Percentiles rank a stretch among this genome's conserved stretches.
Conservation (phyloP, 345 rosid species). For the Orychophragmus violaceus region DNA sequence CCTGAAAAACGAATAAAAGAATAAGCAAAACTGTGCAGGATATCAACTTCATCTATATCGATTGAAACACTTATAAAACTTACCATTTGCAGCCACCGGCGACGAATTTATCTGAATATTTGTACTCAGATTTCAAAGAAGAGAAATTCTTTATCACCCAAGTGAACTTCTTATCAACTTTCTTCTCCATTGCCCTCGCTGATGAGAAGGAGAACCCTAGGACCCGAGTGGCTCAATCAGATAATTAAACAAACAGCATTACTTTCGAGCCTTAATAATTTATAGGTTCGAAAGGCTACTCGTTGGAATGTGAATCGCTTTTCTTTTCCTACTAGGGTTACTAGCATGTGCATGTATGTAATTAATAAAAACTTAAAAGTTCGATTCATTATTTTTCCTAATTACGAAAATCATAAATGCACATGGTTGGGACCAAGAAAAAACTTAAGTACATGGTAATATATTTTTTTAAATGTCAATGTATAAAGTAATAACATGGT, state of each 20-base stretch:
- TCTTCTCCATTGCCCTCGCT: not conserved
- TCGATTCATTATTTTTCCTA: too few species aligned
- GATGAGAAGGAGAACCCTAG: not conserved
- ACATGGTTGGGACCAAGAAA: too few species aligned
- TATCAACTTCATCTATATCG: not conserved
- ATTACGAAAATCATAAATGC: too few species aligned
- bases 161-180: not conserved
- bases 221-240: not conserved
- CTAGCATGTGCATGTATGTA: not conserved
- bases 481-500: too few species aligned
- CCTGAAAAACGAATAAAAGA: constrained; percentile 35
- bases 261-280: too few species aligned
- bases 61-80: not conserved
- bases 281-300: not conserved
- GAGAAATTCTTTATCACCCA: not conserved
- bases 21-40: not conserved
- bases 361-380: too few species aligned
- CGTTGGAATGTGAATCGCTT: not conserved
- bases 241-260: not conserved
- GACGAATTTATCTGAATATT: not conserved
- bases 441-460: too few species aligned
- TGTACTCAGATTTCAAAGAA: not conserved
- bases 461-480: too few species aligned
- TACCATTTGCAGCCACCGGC: constrained; percentile 12
- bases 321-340: not conserved